A percentile compares a stretch with the other conserved stretches of the same genome.
These are phyloP conservation scores for Boletus vermiculosoides DNA, from an alignment of 768 basidiomycete species.

Conservation along the genomic window DNA sequence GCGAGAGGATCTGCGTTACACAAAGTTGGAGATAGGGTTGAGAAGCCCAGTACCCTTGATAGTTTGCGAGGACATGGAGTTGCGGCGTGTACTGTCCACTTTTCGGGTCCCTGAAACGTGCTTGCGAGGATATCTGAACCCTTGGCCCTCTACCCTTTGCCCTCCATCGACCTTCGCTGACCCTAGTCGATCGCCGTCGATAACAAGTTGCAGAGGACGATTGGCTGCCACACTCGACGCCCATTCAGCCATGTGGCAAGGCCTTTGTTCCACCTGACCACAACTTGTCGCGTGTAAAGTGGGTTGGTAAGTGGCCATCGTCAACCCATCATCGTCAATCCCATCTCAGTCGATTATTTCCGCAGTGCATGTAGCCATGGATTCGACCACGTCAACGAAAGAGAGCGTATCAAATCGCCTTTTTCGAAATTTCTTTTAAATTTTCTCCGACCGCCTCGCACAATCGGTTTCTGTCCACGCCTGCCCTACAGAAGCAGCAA, in stretches of 20 bases:
- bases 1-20: not conserved
- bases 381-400: slow-evolving; percentile 1
- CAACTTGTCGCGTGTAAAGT: no score
- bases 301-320: not conserved
- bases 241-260: not conserved
- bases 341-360: slow-evolving; percentile 15
- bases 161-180: not conserved
- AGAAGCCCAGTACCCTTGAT: not conserved
- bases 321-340: not conserved
- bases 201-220: slow-evolving; percentile 1
- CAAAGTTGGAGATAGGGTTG: not conserved
- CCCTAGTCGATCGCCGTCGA: not conserved
- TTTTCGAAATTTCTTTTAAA: not conserved
- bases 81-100: slow-evolving; percentile 9
- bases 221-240: slow-evolving; percentile 22
- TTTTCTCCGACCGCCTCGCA: slow-evolving; percentile 6
- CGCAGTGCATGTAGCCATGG: not conserved
- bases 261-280: not conserved
- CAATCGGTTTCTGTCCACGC: not conserved
- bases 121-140: slow-evolving; percentile 7
- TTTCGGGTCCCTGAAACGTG: slow-evolving; percentile 22
- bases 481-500: not conserved
- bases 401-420: not conserved
- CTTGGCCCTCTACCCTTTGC: slow-evolving; percentile 16
- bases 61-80: not conserved